These are phyloP conservation scores for Globisporangium ultimum DNA, from an alignment of 352 stramenopile species.

Conservation along the genomic window DNA sequence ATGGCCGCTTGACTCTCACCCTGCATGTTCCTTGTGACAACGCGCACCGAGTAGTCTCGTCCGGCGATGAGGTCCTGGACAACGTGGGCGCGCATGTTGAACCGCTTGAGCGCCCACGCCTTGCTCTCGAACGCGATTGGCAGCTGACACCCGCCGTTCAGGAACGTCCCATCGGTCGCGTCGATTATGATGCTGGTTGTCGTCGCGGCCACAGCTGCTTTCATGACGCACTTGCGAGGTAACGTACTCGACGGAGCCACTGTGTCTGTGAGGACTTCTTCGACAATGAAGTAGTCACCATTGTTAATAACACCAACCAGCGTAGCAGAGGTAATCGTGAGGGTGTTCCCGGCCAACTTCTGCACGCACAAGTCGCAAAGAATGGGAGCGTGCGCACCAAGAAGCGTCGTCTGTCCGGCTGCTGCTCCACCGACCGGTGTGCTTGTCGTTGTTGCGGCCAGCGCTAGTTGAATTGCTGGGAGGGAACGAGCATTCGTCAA, in stretches of 20 bases:
- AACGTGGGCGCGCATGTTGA: conserved; percentile 57
- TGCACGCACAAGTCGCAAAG: conserved; percentile 63
- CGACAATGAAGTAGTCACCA: conserved; percentile 59
- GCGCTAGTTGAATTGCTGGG: conserved; percentile 40
- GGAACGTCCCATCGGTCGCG: conserved; percentile 17
- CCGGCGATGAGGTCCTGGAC: conserved; percentile 61
- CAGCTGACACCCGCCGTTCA: conserved; percentile 37
- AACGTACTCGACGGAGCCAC: conserved; percentile 6
- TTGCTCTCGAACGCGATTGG: conserved; percentile 42
- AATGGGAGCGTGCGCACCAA: conserved; percentile 27
- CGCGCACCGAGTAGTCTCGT: conserved; percentile 65
- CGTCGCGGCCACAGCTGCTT: conserved; percentile 10
- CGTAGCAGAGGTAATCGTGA: conserved; percentile 40
- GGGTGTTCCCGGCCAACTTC: conserved; percentile 27
- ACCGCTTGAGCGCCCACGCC: conserved; percentile 53
- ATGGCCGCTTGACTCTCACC: conserved; percentile 41
- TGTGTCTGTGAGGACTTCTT: conserved; percentile 33
- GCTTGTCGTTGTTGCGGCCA: conserved; percentile 20
- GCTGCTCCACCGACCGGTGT: conserved; percentile 17
- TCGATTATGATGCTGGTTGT: conserved; percentile 29
- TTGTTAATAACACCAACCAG: conserved; percentile 17
- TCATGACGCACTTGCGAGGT: conserved; percentile 33
- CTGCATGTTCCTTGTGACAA: conserved; percentile 31
- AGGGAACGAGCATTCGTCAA: conserved; percentile 24
- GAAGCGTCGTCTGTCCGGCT: conserved; percentile 13